Base-by-base conservation (phyloP, 2,329 filamentous ascomycete genomes). In the Lecanoromycetidae sp. region DNA sequence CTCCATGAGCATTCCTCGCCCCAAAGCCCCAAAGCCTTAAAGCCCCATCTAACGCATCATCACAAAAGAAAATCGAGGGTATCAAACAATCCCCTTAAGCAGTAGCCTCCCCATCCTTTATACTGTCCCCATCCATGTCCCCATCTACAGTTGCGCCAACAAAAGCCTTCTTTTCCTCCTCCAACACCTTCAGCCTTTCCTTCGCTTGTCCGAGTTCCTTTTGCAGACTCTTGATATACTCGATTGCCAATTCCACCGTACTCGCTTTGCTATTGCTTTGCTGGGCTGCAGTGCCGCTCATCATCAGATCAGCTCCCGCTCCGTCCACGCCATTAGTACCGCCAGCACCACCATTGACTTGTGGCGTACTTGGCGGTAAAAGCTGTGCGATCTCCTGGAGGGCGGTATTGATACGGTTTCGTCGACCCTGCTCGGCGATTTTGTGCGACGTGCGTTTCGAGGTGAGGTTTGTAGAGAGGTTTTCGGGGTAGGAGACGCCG, bases 401-500 rank as follows among this genome's bases (percentile, higher is more conserved):
- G 0, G 91, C 91, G 45, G 81, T 84, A 62, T 98, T 98, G 66
- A 98, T 96, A 39, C 91, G 79, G 61, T 98, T 96, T 50, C 91
- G 75, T 39, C 91, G 80, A 5, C 91, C 91, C 67, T 98, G 91
- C 66, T 98, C 91, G 15, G 91, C 91, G 55, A 98, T 86, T 66
- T 98, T 98, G 69, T 98, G 91, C 35, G 87, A 94, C 2, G 91
- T 96, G 44, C 90, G 82, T 69, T 98, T 98, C 3, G 87, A 94
- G 0, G 88, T 95, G 22, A 98, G 70, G 55, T 94, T 94, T 19
- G 88, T 93, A 5, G 88, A 94, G 34, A 98, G 72, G 43, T 88
- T 85, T 56, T 84, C 87, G 0, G 90, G 88, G 57, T 95, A 96
- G 1, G 83, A 84, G 10, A 95, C 83, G 10, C 90, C 90, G 0